These are phyloP conservation scores for Quercus suber DNA, from an alignment of 306 rosid species.

Conservation along the genomic window DNA sequence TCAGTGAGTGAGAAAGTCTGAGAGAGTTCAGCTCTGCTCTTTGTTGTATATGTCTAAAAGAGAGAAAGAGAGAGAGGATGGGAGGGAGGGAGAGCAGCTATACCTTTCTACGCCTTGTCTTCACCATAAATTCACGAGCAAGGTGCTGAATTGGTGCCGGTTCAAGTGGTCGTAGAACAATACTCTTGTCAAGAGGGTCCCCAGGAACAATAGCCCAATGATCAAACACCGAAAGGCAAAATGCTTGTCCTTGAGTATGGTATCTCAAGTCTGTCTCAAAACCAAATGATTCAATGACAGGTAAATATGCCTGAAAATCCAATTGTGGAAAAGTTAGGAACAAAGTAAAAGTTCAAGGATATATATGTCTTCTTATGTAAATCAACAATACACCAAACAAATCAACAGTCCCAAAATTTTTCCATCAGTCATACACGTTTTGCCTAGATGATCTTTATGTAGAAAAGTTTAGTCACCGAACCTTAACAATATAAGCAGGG, in stretches of 20 bases:
- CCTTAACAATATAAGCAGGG: slow-evolving; percentile 90
- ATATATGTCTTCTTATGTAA: too few species aligned
- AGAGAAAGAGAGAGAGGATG: neutral
- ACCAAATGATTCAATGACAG: slow-evolving; percentile 94
- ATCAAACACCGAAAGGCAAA: slow-evolving; percentile 80
- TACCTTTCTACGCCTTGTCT: slow-evolving; percentile 99
- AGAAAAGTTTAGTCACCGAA: slow-evolving; percentile 30
- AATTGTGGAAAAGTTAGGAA: slow-evolving; percentile 11
- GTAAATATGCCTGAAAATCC: slow-evolving; percentile 82
- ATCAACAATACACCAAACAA: neutral
- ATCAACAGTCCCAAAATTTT: neutral
- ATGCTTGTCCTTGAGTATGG: slow-evolving; percentile 98
- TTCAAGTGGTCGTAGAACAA: slow-evolving; percentile 91
- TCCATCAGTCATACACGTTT: neutral
- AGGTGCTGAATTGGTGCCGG: slow-evolving; percentile 99
- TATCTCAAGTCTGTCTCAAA: slow-evolving; percentile 97
- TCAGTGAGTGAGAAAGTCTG: neutral
- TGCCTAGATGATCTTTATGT: neutral
- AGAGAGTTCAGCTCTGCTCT: neutral
- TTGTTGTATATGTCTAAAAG: neutral
- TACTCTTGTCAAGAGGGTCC: slow-evolving; percentile 93
- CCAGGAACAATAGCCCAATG: slow-evolving; percentile 99
- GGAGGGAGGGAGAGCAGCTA: neutral
- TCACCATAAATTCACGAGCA: slow-evolving; percentile 99
- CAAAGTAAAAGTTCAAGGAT: neutral